Conservation (phyloP, 768 basidiomycete species). For the Phylloporus sp. region DNA sequence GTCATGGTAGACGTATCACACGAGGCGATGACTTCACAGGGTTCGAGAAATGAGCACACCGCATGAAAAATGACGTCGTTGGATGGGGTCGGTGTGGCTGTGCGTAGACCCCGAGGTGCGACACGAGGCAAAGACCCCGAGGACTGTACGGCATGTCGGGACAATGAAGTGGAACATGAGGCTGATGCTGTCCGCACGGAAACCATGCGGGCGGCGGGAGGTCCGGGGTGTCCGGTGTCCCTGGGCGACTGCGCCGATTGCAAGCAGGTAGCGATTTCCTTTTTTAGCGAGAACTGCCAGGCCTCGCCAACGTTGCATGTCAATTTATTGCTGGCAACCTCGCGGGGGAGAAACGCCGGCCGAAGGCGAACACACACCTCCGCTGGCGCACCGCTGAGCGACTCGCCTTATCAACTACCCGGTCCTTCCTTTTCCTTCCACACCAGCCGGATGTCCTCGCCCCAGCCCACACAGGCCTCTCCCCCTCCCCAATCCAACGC, state of each 20-base stretch:
- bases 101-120: slow-evolving; percentile 25
- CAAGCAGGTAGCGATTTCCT: slow-evolving; percentile 9
- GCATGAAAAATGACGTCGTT: too few species aligned
- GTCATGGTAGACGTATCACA: too few species aligned
- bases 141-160: slow-evolving; percentile 10
- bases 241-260: slow-evolving; percentile 17
- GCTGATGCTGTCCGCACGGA: slow-evolving; percentile 8
- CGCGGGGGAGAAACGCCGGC: slow-evolving; percentile 27
- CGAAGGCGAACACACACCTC: slow-evolving; percentile 11
- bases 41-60: too few species aligned
- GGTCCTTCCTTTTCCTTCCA: neutral
- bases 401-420: slow-evolving; percentile 15
- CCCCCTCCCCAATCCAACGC: slow-evolving; percentile 38
- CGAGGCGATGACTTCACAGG: too few species aligned
- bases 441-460: slow-evolving; percentile 17
- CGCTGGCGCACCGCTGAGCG: slow-evolving; percentile 20
- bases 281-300: slow-evolving; percentile 12
- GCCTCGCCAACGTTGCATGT: slow-evolving; percentile 32
- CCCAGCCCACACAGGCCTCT: slow-evolving; percentile 17
- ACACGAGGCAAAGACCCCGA: slow-evolving; percentile 31
- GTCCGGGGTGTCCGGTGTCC: slow-evolving; percentile 20
- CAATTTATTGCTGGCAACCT: slow-evolving; percentile 13
- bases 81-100: neutral
- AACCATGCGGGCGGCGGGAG: slow-evolving; percentile 22
- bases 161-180: slow-evolving; percentile 1